Percentiles rank a stretch among this genome's conserved stretches.
Evolutionary conservation across 192 early-diverging fungal species (phyloP).

Genomic region (Coemansia sp.): DNA sequence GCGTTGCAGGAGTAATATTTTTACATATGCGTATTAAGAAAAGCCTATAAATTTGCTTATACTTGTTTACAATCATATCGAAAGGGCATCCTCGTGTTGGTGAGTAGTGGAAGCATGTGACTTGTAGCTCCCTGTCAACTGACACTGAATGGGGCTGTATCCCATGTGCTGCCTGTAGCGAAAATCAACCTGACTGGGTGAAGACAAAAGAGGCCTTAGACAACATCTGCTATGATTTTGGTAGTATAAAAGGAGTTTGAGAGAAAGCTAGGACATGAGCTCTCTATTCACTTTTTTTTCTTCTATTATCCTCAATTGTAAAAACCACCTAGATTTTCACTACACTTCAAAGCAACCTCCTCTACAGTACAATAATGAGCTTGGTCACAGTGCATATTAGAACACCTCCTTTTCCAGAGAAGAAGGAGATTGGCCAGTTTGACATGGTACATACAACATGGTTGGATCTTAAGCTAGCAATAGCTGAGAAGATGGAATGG

Average conservation of each 20-base stretch:
- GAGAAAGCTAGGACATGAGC: background rate
- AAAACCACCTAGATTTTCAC: background rate
- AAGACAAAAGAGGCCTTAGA: background rate
- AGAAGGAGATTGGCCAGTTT: background rate
- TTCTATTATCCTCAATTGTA: background rate
- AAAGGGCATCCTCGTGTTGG: background rate
- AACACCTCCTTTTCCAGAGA: background rate
- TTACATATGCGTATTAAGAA: no score
- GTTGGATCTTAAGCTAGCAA: background rate
- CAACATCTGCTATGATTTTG: background rate
- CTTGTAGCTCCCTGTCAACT: background rate
- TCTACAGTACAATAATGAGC: background rate
- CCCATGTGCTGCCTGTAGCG: background rate
- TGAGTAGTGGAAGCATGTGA: background rate
- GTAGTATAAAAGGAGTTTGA: background rate
- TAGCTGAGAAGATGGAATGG: background rate
- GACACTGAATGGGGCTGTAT: background rate
- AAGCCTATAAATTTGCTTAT: no score
- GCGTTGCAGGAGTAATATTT: no score
- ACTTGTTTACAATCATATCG: no score
- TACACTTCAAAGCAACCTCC: background rate
- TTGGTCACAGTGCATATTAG: background rate
- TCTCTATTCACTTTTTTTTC: background rate
- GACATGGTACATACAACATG: background rate
- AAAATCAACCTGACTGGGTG: background rate